These are phyloP conservation scores for Collybia mongolica DNA, from an alignment of 768 basidiomycete species.

Conservation along the genomic window DNA sequence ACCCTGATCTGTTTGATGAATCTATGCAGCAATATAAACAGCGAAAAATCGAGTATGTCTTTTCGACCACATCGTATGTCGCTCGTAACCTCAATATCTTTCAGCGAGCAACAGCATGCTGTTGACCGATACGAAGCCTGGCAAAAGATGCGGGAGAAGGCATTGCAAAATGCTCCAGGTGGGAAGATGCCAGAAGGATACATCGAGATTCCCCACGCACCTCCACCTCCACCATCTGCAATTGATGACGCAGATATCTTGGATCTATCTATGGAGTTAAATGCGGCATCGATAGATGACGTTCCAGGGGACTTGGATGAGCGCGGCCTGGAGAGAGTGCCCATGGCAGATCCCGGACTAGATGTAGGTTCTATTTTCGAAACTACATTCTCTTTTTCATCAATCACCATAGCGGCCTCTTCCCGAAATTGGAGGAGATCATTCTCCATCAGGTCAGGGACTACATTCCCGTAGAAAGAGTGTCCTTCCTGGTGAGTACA, in stretches of 20 bases:
- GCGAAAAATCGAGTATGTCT: conserved; percentile 75
- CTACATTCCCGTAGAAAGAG: conserved; percentile 94
- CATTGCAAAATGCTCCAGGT: conserved; percentile 64
- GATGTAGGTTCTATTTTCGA: conserved; percentile 54
- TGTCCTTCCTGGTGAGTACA: conserved; percentile 77
- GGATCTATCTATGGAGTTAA: conserved; percentile 88
- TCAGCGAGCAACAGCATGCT: conserved; percentile 85
- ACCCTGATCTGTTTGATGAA: conserved; percentile 93
- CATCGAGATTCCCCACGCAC: conserved; percentile 63
- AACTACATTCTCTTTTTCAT: conserved; percentile 1
- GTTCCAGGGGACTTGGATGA: conserved; percentile 72
- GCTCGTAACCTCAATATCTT: conserved; percentile 3
- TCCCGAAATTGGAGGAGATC: conserved; percentile 64
- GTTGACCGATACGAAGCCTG: conserved; percentile 86
- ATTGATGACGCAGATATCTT: conserved; percentile 85
- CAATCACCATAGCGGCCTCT: conserved; percentile 49
- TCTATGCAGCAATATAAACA: conserved; percentile 93
- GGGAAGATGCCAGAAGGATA: conserved; percentile 74
- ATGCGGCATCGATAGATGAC: conserved; percentile 78
- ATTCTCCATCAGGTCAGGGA: conserved; percentile 54
- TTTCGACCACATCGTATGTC: background rate
- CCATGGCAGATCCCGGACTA: conserved; percentile 88
- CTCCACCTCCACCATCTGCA: conserved; percentile 75
- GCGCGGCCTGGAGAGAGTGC: conserved; percentile 82
- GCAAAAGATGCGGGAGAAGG: conserved; percentile 80